Evolutionary conservation across 805 yeast species (phyloP).

Genomic region (Pichia californica): DNA sequence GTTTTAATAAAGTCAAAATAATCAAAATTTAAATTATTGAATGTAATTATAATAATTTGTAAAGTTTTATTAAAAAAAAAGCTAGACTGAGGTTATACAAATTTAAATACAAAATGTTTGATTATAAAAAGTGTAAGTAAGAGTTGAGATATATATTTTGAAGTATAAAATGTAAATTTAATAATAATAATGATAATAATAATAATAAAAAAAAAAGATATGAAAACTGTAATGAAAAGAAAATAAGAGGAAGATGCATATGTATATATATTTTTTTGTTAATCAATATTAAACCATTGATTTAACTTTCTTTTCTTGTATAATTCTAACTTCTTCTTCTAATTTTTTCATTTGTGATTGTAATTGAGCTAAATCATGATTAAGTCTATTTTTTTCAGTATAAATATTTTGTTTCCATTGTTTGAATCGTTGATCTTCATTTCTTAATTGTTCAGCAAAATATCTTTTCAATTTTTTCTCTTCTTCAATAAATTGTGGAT

Average conservation of each 20-base stretch:
- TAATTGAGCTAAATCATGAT: constrained; percentile 87
- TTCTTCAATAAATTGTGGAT: constrained; percentile 94
- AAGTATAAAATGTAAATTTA: too few relatives aligned
- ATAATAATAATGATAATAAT: too few relatives aligned
- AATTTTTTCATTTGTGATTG: constrained; percentile 67
- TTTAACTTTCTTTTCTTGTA: constrained; percentile 47
- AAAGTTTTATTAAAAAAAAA: neutral
- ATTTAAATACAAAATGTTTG: too few relatives aligned
- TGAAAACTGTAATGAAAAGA: too few relatives aligned
- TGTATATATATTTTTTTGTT: neutral
- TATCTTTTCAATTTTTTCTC: constrained; percentile 90
- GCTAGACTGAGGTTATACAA: too few relatives aligned
- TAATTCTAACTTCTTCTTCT: constrained; percentile 67
- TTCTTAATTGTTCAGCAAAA: constrained; percentile 94
- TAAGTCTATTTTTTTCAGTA: constrained; percentile 88
- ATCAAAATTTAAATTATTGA: neutral
- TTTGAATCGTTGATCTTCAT: constrained; percentile 94
- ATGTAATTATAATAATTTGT: neutral
- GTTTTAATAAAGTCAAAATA: neutral
- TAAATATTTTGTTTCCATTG: constrained; percentile 98
- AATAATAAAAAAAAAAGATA: too few relatives aligned
- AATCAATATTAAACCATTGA: neutral
- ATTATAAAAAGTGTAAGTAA: neutral
- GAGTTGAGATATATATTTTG: too few relatives aligned
- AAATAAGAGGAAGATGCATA: too few relatives aligned